Base-by-base conservation (phyloP, 2,329 filamentous ascomycete species). In the Orbilia quercus region DNA sequence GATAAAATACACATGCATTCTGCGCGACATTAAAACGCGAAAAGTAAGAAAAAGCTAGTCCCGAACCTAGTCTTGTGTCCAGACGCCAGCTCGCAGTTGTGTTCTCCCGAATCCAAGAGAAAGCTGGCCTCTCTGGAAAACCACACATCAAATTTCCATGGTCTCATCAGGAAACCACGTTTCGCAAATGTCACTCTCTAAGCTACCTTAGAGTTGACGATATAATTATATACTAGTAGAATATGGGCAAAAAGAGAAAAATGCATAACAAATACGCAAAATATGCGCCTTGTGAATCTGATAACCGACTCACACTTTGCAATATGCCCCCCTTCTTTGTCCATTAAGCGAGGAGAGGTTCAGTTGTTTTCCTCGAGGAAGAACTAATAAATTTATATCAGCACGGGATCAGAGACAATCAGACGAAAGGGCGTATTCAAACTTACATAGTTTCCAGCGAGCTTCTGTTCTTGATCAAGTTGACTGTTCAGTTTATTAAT, bases 401-500 rank as follows among this genome's bases (percentile, higher is more conserved):
- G 48, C 22, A 65, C 62, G 74, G 73, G 51, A 74, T 28, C 16
- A 25, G n/a, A 18, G 40, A 12, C 9, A 25, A n/a, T n/a, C n/a
- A n/a, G 36, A 6, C 23, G 53, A 11, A 20, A 7, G 14, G 16
- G 58, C 22, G 16, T 9, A n/a, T 60, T 45, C 23, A 12, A 50
- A 87, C 89, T 85, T 85, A 91, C 89, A 84, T 90, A 99, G 84
- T 98, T 98, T 78, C 96, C 96, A 76, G 83, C 83, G 79, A 92
- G 78, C 86, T 99, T 99, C 86, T 99, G 95, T 81, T 98, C 95
- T 82, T 97, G 93, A 82, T 99, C 95, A 77, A 98, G 87, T 84
- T 99, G 95, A 80, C 91, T 95, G 82, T 93, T 89, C 80, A 88
- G 84, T 87, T 99, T 99, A 88, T 99, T 99, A 85, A 99, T 99